A percentile compares a stretch with the other conserved stretches of the same genome.
Conservation (phyloP, 331 rosid species). For the Quercus phellos region DNA sequence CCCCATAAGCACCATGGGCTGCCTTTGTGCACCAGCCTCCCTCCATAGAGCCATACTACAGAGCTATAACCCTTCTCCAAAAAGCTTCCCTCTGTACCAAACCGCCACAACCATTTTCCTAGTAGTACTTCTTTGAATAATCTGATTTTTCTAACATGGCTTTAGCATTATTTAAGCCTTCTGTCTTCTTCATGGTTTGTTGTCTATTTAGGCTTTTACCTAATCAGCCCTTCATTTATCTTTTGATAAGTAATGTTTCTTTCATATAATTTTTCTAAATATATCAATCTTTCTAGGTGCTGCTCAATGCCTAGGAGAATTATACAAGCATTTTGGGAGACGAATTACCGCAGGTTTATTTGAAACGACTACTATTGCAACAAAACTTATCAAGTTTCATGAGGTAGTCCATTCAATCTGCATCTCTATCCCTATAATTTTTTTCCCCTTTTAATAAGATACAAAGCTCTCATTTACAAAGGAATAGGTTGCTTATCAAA, state of each 20-base stretch:
- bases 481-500: neutral
- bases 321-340: constrained; percentile 90
- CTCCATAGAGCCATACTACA: too few species aligned
- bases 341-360: constrained; percentile 85
- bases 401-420: constrained; percentile 58
- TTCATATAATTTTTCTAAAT: too few species aligned
- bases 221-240: neutral
- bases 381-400: constrained; percentile 65
- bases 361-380: constrained; percentile 77
- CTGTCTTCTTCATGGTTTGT: constrained; percentile 1
- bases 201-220: constrained; percentile 10
- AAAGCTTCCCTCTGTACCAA: too few species aligned
- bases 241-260: constrained; percentile 2
- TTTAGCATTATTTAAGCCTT: neutral
- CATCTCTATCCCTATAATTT: constrained; percentile 16
- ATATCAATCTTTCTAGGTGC: constrained; percentile 51
- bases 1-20: too few species aligned
- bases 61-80: too few species aligned
- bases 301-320: constrained; percentile 87
- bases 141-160: too few species aligned
- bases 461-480: neutral
- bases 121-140: too few species aligned
- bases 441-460: neutral
- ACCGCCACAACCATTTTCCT: too few species aligned
- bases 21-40: too few species aligned